Base-by-base conservation (phyloP, 768 basidiomycete genomes). In the Kwoniella botswanensis region DNA sequence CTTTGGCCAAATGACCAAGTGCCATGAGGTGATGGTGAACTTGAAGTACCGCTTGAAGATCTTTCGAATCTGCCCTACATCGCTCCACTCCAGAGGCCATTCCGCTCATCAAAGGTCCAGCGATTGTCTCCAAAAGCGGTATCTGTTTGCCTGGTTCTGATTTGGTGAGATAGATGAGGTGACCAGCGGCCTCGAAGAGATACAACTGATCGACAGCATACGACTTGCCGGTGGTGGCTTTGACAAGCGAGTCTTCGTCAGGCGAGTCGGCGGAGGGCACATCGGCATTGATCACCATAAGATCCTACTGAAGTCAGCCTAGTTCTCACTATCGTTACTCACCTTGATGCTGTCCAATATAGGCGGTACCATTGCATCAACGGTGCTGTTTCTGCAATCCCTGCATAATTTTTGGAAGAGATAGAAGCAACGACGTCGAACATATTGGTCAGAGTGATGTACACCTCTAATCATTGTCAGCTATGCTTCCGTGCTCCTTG, bases 11-110 rank as follows among this genome's bases (percentile, higher is more conserved):
- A 76, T 92, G 93, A 13, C 96, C 96, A 22, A 98, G 86, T 2
- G 96, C 94, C 90, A 96, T 92, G 82, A 98, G 91, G 74, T 90
- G 87, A 84, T 98, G 95, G 76, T 98, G 97, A 9, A 94, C 89
- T 79, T 89, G 90, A 65, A 98, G 86, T 76, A 97, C 89, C n/a
- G 92, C 88, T 55, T 92, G 82, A 6, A 92, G 84, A 74, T 94
- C 92, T 57, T 88, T 86, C 3, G 87, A 83, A 73, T 89, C 88
- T 35, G 86, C 86, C 86, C 58, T 87, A 86, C 75, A 89, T 84
- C 74, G 88, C 88, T 65, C 86, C 11, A 87, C 58, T 13, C 88
- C 52, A 94, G 86, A 50, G 12, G 67, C 72, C 29, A 83, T 76
- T 35, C 91, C 91, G 56, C 89, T 88, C 84, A 95, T 87, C 42